phyloP scores from a whole-genome alignment of 1,284 basidiomycete species.

The Coniferiporia sulphurascens region DNA sequence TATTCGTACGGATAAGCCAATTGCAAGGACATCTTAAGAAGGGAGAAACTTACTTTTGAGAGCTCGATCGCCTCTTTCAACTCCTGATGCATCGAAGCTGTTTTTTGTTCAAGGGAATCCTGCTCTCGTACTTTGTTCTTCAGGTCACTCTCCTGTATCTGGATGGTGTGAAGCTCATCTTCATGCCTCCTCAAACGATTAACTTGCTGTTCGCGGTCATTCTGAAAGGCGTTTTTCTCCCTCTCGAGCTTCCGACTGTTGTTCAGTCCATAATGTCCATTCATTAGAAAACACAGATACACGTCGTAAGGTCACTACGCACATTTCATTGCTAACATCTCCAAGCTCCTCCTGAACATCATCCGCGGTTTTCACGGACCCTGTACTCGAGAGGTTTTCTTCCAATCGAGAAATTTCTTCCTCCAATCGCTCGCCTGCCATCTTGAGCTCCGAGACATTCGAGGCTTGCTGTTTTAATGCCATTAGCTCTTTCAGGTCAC shows the following conservation, averaged over 20 bases:
- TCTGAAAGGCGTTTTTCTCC: conserved; percentile 54
- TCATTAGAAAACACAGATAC: neutral
- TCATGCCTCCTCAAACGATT: conserved; percentile 52
- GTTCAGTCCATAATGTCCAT: neutral
- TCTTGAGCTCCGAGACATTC: conserved; percentile 57
- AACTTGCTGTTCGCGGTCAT: conserved; percentile 66
- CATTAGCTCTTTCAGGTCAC: conserved; percentile 58
- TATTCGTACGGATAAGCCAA: conserved; percentile 27
- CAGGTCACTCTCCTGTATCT: conserved; percentile 59
- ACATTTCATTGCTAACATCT: conserved; percentile 62
- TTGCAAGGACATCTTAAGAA: neutral
- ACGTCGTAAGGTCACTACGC: conserved; percentile 26
- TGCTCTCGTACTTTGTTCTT: conserved; percentile 61
- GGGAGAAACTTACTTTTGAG: conserved; percentile 39
- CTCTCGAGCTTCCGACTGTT: conserved; percentile 65
- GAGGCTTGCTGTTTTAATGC: conserved; percentile 61
- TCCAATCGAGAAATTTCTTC: conserved; percentile 67
- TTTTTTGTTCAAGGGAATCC: conserved; percentile 52
- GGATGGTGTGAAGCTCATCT: conserved; percentile 54
- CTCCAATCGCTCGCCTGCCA: conserved; percentile 62
- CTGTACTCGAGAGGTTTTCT: conserved; percentile 61
- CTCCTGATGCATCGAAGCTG: conserved; percentile 60
- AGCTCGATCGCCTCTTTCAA: conserved; percentile 37
- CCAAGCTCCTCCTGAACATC: conserved; percentile 80
- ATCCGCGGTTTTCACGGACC: conserved; percentile 76